Percentiles rank a stretch among this genome's conserved stretches.
Conservation (phyloP, 805 yeast species). For the Candida nemodendra region DNA sequence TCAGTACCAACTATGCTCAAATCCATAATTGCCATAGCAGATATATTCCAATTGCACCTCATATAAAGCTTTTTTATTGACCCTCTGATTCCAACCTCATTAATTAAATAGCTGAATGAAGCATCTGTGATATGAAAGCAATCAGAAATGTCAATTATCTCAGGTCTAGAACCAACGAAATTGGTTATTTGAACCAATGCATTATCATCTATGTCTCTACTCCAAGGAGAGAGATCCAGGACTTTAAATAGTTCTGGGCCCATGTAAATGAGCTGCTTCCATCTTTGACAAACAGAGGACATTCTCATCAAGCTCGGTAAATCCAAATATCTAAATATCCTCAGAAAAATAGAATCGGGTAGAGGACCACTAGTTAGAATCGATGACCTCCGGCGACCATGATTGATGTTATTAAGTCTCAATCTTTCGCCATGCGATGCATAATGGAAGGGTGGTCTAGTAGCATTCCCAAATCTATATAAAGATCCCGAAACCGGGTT, state of each 20-base stretch:
- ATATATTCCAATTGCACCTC: slow-evolving; percentile 74
- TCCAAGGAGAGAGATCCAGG: slow-evolving; percentile 63
- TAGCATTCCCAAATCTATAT: slow-evolving; percentile 23
- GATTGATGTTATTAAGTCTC: slow-evolving; percentile 44
- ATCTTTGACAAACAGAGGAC: slow-evolving; percentile 57
- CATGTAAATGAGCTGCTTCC: slow-evolving; percentile 63
- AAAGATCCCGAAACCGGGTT: slow-evolving; percentile 30
- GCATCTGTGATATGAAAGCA: slow-evolving; percentile 78
- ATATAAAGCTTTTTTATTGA: slow-evolving; percentile 52
- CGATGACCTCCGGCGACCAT: slow-evolving; percentile 52
- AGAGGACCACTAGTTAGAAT: slow-evolving; percentile 55
- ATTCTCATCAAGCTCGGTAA: slow-evolving; percentile 61
- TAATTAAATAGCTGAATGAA: slow-evolving; percentile 69
- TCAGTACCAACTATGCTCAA: slow-evolving; percentile 61
- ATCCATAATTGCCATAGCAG: slow-evolving; percentile 82
- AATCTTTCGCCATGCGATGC: slow-evolving; percentile 55
- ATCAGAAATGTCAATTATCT: slow-evolving; percentile 58
- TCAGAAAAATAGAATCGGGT: slow-evolving; percentile 57
- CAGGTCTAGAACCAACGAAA: slow-evolving; percentile 70
- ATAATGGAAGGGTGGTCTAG: slow-evolving; percentile 43
- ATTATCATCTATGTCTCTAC: slow-evolving; percentile 56
- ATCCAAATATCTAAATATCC: slow-evolving; percentile 51
- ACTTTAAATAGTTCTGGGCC: slow-evolving; percentile 51
- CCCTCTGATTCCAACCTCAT: slow-evolving; percentile 68
- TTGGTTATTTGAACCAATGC: slow-evolving; percentile 58